phyloP scores from a whole-genome alignment of 768 basidiomycete genomes.

The Tephrocybe sp. region DNA sequence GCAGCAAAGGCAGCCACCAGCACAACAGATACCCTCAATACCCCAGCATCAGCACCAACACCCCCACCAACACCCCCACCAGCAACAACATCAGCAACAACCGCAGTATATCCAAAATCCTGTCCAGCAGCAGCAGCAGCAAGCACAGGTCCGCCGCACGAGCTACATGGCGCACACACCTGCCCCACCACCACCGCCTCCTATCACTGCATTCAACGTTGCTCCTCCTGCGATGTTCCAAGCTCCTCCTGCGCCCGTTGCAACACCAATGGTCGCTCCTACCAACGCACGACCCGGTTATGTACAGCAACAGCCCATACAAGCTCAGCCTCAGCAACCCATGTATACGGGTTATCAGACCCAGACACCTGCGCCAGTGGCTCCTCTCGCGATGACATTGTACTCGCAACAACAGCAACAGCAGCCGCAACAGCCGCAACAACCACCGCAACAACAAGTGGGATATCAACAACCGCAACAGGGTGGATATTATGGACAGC shows the following conservation, averaged over 20 bases:
- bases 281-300: conserved; percentile 28
- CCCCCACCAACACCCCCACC: conserved; percentile 20
- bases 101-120: conserved; percentile 26
- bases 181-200: conserved; percentile 31
- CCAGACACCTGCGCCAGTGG: conserved; percentile 1
- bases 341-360: conserved; percentile 21
- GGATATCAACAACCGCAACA: conserved; percentile 12
- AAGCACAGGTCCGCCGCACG: conserved; percentile 26
- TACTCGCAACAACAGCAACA: conserved; percentile 23
- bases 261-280: neutral
- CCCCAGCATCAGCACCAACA: conserved; percentile 23
- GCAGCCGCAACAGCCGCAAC: conserved; percentile 22
- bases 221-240: conserved; percentile 39
- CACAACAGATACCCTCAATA: conserved; percentile 22
- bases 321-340: conserved; percentile 20
- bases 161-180: conserved; percentile 32
- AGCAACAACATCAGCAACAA: too few species aligned
- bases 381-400: conserved; percentile 16
- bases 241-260: conserved; percentile 26
- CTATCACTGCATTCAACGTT: conserved; percentile 27
- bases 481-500: conserved; percentile 23
- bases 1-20: conserved; percentile 16
- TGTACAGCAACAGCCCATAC: conserved; percentile 23
- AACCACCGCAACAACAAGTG: conserved; percentile 24
- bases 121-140: conserved; percentile 28